phyloP scores from a whole-genome alignment of 345 rosid genomes.

The Eutrema yunnanense region DNA sequence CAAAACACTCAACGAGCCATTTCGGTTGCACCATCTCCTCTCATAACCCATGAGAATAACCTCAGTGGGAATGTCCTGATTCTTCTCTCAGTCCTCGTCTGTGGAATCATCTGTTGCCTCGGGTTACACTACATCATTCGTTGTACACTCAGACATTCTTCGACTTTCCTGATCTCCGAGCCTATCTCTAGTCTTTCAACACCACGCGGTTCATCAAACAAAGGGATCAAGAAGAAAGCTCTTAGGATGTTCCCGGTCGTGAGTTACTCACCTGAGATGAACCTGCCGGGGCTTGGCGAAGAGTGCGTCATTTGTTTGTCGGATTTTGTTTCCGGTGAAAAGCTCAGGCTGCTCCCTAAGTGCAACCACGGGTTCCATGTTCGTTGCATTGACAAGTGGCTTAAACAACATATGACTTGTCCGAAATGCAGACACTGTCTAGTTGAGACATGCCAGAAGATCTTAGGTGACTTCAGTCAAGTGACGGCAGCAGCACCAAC shows the following conservation, averaged over 20 bases:
- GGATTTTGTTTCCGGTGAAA: conserved; percentile 38
- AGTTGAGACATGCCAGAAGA: conserved; percentile 32
- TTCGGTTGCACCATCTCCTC: conserved; percentile 21
- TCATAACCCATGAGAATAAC: conserved; percentile 11
- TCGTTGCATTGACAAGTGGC: conserved; percentile 51
- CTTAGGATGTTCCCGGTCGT: conserved; percentile 43
- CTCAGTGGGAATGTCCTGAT: conserved; percentile 39
- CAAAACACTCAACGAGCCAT: conserved; percentile 10
- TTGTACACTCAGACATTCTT: conserved; percentile 42
- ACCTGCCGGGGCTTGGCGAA: conserved; percentile 38
- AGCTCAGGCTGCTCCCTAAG: conserved; percentile 41
- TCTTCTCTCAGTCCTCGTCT: conserved; percentile 42
- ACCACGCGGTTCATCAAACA: conserved; percentile 9
- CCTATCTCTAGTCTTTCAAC: conserved; percentile 17
- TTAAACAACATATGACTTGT: conserved; percentile 40
- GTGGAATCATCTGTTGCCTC: conserved; percentile 45
- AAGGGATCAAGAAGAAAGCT: conserved; percentile 42
- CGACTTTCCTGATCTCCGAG: conserved; percentile 32
- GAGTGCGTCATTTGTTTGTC: conserved; percentile 57
- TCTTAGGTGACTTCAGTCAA: conserved; percentile 16
- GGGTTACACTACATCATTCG: conserved; percentile 47
- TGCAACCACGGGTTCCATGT: conserved; percentile 51
- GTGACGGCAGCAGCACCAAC: not conserved
- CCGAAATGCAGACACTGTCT: conserved; percentile 53
- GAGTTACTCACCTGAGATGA: conserved; percentile 36